These are phyloP conservation scores for Sarcocystis neurona DNA, from an alignment of 169 alveolate genomes.

Conservation along the genomic window DNA sequence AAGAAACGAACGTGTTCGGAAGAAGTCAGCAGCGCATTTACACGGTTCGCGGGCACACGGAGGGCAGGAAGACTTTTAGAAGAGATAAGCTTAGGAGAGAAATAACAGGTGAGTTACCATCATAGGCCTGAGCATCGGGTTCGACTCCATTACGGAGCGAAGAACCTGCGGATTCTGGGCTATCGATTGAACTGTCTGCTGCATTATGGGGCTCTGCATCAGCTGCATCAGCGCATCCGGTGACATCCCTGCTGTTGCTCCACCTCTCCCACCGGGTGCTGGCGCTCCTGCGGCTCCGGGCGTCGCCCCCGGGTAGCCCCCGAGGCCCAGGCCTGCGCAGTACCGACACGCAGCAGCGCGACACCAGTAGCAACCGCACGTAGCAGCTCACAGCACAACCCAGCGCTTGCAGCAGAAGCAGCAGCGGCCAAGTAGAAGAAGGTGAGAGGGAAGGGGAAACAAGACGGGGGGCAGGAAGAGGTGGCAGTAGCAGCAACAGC, in stretches of 20 bases:
- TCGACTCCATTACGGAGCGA: slow-evolving; percentile 80
- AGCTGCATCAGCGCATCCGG: slow-evolving; percentile 71
- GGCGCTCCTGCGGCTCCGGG: slow-evolving; percentile 16
- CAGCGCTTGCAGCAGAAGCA: background rate
- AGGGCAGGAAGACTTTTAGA: too few species aligned
- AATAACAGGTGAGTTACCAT: too few species aligned
- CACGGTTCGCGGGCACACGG: too few species aligned
- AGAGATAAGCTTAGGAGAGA: too few species aligned
- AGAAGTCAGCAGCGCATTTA: too few species aligned
- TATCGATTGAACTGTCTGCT: slow-evolving; percentile 74
- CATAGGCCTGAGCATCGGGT: slow-evolving; percentile 85
- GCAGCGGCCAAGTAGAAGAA: background rate
- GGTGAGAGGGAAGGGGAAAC: background rate
- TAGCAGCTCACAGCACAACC: background rate
- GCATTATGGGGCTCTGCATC: slow-evolving; percentile 80
- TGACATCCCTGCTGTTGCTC: slow-evolving; percentile 38
- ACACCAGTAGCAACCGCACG: background rate
- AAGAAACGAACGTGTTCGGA: too few species aligned
- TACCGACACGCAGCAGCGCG: background rate
- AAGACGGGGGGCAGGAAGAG: background rate
- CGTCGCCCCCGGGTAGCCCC: slow-evolving; percentile 37
- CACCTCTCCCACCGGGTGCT: slow-evolving; percentile 48
- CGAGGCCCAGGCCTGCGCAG: slow-evolving; percentile 36
- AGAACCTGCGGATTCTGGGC: slow-evolving; percentile 64
- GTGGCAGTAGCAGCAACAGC: background rate